phyloP scores from a whole-genome alignment of 73 alveolate species.

The Breviolum minutum region DNA sequence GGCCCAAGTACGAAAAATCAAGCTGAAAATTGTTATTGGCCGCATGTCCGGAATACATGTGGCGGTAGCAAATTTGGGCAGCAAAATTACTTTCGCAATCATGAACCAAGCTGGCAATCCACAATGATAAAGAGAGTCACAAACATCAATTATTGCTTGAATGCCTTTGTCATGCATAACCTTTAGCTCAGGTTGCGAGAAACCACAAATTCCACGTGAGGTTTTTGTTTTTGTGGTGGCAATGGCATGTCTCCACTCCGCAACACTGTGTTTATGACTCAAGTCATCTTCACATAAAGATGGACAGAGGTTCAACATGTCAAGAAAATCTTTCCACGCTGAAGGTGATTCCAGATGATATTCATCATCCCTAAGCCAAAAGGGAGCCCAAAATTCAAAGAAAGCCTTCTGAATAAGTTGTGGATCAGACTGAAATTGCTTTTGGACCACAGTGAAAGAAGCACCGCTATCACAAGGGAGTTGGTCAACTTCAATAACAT shows the following conservation, averaged over 20 bases:
- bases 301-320: neutral
- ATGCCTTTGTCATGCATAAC: neutral
- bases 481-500: neutral
- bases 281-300: neutral
- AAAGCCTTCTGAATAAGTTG: neutral
- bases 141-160: neutral
- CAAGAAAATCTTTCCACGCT: neutral
- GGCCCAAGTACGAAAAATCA: neutral
- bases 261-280: neutral
- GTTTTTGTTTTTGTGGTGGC: neutral
- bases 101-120: neutral
- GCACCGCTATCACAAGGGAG: neutral
- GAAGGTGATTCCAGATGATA: neutral
- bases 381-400: neutral
- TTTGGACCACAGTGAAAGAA: neutral
- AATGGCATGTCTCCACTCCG: neutral
- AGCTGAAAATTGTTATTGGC: neutral
- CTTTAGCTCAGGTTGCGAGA: neutral
- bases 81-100: neutral
- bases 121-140: no score
- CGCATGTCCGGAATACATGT: neutral
- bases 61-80: neutral
- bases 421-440: neutral
- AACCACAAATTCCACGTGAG: neutral
- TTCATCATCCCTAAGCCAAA: neutral